These are phyloP conservation scores for Microascus cirrosus DNA, from an alignment of 2,329 filamentous ascomycete genomes.

Conservation along the genomic window DNA sequence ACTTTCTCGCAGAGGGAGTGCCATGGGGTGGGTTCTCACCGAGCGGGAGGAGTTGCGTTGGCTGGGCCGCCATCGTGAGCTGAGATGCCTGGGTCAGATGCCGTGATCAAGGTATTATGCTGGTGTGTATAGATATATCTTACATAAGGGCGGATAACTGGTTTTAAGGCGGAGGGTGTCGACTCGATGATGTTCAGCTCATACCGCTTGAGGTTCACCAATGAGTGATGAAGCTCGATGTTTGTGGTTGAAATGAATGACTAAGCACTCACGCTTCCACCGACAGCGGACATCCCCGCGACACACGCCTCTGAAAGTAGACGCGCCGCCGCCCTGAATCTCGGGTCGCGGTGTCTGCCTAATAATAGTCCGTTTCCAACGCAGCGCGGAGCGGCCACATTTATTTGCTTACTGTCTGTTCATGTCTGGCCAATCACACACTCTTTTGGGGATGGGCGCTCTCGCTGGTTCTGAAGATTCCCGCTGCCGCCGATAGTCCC, in stretches of 20 bases:
- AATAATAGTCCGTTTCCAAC: background rate
- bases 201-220: background rate
- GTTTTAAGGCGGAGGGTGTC: background rate
- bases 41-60: constrained; percentile 54
- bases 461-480: background rate
- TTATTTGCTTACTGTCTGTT: background rate
- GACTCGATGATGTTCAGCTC: background rate
- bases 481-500: background rate
- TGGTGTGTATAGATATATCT: background rate
- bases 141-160: background rate
- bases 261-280: background rate
- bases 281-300: background rate
- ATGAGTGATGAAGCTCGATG: background rate
- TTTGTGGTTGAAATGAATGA: background rate
- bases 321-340: background rate
- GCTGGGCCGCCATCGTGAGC: constrained; percentile 46
- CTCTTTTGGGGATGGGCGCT: background rate
- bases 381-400: background rate
- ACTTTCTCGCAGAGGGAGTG: background rate
- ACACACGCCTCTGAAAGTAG: background rate
- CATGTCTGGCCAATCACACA: background rate
- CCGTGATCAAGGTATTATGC: background rate
- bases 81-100: background rate
- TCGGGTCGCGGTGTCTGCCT: background rate
- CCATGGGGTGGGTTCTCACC: constrained; percentile 30